A percentile compares a stretch with the other conserved stretches of the same genome.
Evolutionary conservation across 148 eudicot genomes (phyloP).

Genomic region (Arctostaphylos glauca): DNA sequence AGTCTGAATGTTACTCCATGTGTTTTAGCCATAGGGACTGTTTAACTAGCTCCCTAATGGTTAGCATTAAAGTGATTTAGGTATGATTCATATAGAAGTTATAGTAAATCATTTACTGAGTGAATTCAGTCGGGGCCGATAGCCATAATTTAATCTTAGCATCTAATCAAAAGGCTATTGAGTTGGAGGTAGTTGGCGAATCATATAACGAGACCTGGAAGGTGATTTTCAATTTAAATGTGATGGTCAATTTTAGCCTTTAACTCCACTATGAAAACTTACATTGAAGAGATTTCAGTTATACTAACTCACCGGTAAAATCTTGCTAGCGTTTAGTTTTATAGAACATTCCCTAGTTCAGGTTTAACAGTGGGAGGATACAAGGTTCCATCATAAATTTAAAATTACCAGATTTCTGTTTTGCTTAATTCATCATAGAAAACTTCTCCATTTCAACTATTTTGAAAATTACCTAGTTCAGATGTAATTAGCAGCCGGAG

Average conservation of each 20-base stretch:
- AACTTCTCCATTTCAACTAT: background rate
- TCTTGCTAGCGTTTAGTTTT: constrained; percentile 8
- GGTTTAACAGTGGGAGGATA: too few species aligned
- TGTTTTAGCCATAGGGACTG: too few species aligned
- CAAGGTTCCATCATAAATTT: background rate
- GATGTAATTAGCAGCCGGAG: constrained; percentile 34
- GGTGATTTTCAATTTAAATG: background rate
- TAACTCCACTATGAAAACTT: background rate
- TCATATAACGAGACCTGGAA: background rate
- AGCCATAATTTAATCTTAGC: background rate
- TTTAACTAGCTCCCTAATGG: too few species aligned
- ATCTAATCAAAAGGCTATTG: background rate
- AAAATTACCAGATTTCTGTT: background rate
- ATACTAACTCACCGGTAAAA: too few species aligned
- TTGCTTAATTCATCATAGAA: background rate
- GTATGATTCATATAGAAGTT: too few species aligned
- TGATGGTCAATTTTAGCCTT: too few species aligned
- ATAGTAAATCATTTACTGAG: too few species aligned
- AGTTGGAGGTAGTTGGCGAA: background rate
- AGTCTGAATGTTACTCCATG: too few species aligned
- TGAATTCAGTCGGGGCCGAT: too few species aligned
- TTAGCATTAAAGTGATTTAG: too few species aligned
- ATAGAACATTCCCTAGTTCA: background rate
- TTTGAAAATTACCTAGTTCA: background rate
- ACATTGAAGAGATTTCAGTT: too few species aligned